Evolutionary conservation across 257 asterid genomes (phyloP), one percentile per base, ranked within the genome.

Genomic region (Coffea canephora): DNA sequence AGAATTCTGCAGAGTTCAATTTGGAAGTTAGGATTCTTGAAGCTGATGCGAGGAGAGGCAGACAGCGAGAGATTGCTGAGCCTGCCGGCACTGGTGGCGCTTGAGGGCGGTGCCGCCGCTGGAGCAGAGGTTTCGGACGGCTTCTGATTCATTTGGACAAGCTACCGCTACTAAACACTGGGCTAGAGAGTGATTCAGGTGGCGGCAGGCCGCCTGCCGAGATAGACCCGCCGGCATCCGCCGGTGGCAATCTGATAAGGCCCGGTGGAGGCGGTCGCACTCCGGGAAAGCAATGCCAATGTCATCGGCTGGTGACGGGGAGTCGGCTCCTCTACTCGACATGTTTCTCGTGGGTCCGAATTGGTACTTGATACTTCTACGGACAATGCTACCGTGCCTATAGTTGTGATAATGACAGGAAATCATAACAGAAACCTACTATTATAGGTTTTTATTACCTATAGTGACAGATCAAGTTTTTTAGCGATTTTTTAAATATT

Each of bases 91-190:
- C 89, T 91, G 97, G 69, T 84, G 93, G 84, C 97, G 97, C 88
- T 94, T 94, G 43, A 93, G 87, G 78, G 94, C 88, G 84, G 97
- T 91, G 67, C 97, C 97, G 86, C 91, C 92, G 88, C 97, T 93
- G 74, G 97, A 88, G 86, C 97, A 94, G 81, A 93, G 97, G 81
- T 76, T 75, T 72, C 91, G 90, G 71, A 94, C 97, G 49, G 95
- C 95, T 71, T 89, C 97, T 55, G 89, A 86, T 79, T 94, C 96
- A 25, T 83, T 82, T 0, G 95, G 98, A 74, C 97, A 94, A 49
- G 87, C 89, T 61, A 78, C 80, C 54, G 92, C 86, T 87, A 94
- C 92, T 70, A 94, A 83, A 81, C 98, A 94, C 87, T 87, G 85
- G 18, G 97, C 98, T 31, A 92, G 76, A 16, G 97, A 87, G 50